Evolutionary conservation across 345 rosid species (phyloP).

Genomic region (Hypericum perforatum): DNA sequence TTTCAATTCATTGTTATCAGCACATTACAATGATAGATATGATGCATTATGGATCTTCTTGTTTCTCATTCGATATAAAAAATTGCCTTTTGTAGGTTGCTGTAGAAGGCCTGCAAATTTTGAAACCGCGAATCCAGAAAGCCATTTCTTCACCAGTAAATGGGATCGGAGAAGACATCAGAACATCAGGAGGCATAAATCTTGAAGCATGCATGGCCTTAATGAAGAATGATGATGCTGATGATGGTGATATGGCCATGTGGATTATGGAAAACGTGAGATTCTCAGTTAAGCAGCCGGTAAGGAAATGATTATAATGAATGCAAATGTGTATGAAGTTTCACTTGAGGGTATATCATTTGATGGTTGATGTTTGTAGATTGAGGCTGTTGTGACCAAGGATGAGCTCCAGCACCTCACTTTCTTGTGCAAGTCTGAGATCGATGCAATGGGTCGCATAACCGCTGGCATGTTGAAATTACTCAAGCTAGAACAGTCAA

Average conservation of each 20-base stretch:
- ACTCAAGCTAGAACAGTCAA: constrained; percentile 69
- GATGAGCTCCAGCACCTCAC: constrained; percentile 84
- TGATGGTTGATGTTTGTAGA: constrained; percentile 27
- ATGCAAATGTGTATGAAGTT: too few relatives aligned
- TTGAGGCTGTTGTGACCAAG: constrained; percentile 78
- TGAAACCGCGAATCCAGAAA: constrained; percentile 58
- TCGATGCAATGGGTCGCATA: constrained; percentile 85
- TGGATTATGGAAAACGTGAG: constrained; percentile 81
- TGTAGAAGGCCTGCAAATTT: constrained; percentile 67
- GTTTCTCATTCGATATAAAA: constrained; percentile 5
- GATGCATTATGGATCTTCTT: not conserved
- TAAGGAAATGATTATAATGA: constrained; percentile 25
- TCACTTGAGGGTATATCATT: not conserved
- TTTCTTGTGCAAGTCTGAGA: constrained; percentile 74
- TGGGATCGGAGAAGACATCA: constrained; percentile 44
- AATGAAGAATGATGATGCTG: constrained; percentile 39
- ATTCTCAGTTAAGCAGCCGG: constrained; percentile 89
- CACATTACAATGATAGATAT: not conserved
- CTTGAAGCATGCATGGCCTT: constrained; percentile 59
- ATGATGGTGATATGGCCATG: constrained; percentile 30
- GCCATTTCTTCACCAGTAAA: constrained; percentile 34
- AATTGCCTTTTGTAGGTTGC: constrained; percentile 44
- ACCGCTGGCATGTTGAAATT: constrained; percentile 76
- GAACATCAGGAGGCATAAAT: constrained; percentile 54
- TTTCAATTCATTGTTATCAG: too few relatives aligned